phyloP scores from a whole-genome alignment of 768 basidiomycete genomes.

The Suillus plorans region DNA sequence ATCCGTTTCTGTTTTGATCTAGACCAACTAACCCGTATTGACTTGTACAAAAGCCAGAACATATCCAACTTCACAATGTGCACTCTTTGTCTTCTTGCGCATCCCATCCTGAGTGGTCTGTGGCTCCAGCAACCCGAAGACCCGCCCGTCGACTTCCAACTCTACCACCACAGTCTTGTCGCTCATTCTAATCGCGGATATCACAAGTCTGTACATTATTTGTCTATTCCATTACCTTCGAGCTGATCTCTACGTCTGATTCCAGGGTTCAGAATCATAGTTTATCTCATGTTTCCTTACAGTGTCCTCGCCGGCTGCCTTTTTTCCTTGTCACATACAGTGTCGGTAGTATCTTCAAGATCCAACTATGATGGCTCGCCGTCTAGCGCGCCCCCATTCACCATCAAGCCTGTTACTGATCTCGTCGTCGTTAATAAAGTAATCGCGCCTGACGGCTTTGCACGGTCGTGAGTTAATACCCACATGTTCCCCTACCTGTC shows the following conservation, averaged over 20 bases:
- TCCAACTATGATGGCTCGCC: constrained; percentile 8
- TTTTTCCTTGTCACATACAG: constrained; percentile 11
- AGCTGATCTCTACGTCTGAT: background rate
- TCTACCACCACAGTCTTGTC: background rate
- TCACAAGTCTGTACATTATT: background rate
- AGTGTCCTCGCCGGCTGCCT: background rate
- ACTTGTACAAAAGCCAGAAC: background rate
- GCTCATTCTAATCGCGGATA: background rate
- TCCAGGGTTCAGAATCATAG: background rate
- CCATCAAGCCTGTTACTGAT: constrained; percentile 29
- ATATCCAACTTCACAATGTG: background rate
- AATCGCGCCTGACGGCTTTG: constrained; percentile 53
- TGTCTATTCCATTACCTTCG: background rate
- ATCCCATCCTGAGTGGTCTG: background rate
- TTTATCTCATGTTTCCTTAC: background rate
- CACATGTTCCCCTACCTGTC: background rate
- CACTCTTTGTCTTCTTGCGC: background rate
- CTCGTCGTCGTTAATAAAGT: constrained; percentile 41
- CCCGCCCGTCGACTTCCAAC: background rate
- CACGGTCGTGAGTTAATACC: constrained; percentile 30
- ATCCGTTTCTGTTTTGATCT: background rate
- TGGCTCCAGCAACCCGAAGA: background rate
- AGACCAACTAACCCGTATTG: background rate
- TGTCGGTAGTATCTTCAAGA: constrained; percentile 15
- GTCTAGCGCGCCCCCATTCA: constrained; percentile 3